Evolutionary conservation across 2,329 filamentous ascomycete species (phyloP).

Genomic region (Cryoendolithus antarcticus): DNA sequence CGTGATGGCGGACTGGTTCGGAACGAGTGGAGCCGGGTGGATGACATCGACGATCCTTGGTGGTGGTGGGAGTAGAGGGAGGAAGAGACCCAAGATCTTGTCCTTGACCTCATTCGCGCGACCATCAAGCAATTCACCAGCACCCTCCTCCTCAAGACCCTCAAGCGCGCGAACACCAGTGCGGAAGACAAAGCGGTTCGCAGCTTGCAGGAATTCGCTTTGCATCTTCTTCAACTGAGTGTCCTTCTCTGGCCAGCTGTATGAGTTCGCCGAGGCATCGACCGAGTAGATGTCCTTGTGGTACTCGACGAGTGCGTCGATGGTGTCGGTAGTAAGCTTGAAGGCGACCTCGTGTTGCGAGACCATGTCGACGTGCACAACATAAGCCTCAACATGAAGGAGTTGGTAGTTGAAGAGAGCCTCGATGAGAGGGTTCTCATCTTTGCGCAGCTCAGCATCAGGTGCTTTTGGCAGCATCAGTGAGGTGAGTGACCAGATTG

Average conservation of each 20-base stretch:
- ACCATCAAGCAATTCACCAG: conserved; percentile 81
- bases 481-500: conserved; percentile 89
- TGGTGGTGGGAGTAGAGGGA: conserved; percentile 71
- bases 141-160: conserved; percentile 90
- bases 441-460: conserved; percentile 69
- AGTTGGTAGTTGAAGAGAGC: conserved; percentile 87
- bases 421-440: conserved; percentile 71
- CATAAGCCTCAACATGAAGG: conserved; percentile 89
- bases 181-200: conserved; percentile 94
- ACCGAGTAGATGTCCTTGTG: conserved; percentile 92
- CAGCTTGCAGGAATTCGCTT: conserved; percentile 88
- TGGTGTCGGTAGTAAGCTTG: conserved; percentile 91
- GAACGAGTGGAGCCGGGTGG: conserved; percentile 71
- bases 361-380: conserved; percentile 98
- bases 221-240: conserved; percentile 93
- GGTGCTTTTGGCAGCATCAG: conserved; percentile 86
- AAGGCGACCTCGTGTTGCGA: conserved; percentile 93
- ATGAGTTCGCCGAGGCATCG: conserved; percentile 77
- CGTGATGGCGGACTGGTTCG: conserved; percentile 55
- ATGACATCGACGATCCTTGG: conserved; percentile 83
- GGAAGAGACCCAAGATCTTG: conserved; percentile 72
- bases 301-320: conserved; percentile 84
- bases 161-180: conserved; percentile 81
- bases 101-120: conserved; percentile 89
- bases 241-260: conserved; percentile 95